A percentile compares a stretch with the other conserved stretches of the same genome.
Conservation (phyloP, 306 rosid genomes). For the Begonia loranthoides region DNA sequence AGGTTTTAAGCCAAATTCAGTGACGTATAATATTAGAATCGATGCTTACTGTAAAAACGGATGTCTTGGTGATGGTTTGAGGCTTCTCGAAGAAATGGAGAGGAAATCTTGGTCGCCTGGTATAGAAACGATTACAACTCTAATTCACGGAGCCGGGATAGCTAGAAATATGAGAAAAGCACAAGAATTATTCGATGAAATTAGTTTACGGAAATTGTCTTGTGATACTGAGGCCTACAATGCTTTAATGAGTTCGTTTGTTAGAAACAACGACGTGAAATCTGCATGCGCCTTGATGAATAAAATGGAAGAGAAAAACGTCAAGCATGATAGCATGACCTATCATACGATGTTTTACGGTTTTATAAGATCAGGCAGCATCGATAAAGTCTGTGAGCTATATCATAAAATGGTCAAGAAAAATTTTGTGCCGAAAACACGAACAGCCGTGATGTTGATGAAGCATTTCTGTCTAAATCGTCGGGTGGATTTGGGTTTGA, state of each 20-base stretch:
- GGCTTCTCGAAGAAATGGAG: conserved; percentile 75
- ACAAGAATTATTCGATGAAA: conserved; percentile 45
- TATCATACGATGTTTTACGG: conserved; percentile 60
- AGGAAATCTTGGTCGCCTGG: conserved; percentile 24
- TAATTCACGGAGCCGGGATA: conserved; percentile 91
- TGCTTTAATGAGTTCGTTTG: conserved; percentile 52
- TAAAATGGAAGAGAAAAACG: conserved; percentile 47
- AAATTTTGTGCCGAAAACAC: conserved; percentile 52
- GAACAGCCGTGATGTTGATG: conserved; percentile 60
- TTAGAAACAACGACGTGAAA: conserved; percentile 43
- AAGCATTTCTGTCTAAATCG: conserved; percentile 56
- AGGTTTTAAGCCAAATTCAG: conserved; percentile 54
- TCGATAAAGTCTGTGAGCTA: conserved; percentile 34
- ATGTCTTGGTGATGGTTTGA: conserved; percentile 56
- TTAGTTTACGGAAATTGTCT: conserved; percentile 33
- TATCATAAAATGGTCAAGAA: conserved; percentile 48
- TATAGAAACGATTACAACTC: conserved; percentile 57
- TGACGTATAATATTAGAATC: conserved; percentile 61
- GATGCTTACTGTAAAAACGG: conserved; percentile 78
- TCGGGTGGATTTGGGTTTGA: conserved; percentile 48
- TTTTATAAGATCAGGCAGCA: conserved; percentile 33
- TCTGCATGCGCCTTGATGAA: conserved; percentile 52
- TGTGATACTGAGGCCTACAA: conserved; percentile 60
- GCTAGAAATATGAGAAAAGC: conserved; percentile 49
- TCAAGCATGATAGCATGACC: conserved; percentile 46